A percentile compares a stretch with the other conserved stretches of the same genome.
phyloP scores from a whole-genome alignment of 352 stramenopile genomes.

The Phytopythium vexans region DNA sequence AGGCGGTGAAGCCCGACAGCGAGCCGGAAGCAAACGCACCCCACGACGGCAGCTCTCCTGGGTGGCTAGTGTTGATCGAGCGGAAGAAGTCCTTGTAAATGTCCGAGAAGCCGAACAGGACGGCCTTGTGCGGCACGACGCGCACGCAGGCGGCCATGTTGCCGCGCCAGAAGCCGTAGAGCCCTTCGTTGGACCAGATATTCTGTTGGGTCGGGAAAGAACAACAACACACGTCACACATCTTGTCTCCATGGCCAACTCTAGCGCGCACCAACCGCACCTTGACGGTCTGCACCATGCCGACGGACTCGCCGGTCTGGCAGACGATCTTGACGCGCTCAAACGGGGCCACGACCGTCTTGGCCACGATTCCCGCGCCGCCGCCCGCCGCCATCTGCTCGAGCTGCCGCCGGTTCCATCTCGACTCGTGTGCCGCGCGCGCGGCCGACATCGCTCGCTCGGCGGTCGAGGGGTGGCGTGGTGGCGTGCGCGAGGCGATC shows the following conservation, averaged over 20 bases:
- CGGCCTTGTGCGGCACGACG: constrained; percentile 75
- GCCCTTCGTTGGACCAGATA: constrained; percentile 55
- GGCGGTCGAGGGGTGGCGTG: too few species aligned
- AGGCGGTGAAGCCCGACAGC: constrained; percentile 79
- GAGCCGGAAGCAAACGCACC: constrained; percentile 69
- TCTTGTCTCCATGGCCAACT: too few species aligned
- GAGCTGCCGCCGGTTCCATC: constrained; percentile 55
- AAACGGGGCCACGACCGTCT: constrained; percentile 79
- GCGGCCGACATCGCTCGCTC: background rate
- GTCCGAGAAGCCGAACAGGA: constrained; percentile 85
- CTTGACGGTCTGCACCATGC: constrained; percentile 69
- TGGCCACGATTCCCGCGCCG: constrained; percentile 70
- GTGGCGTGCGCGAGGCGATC: too few species aligned
- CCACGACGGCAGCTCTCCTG: constrained; percentile 36
- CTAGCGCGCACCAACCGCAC: too few species aligned
- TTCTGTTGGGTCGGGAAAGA: too few species aligned
- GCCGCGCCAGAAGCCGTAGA: constrained; percentile 71
- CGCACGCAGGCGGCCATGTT: constrained; percentile 74
- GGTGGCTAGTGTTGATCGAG: constrained; percentile 15
- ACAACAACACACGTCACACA: too few species aligned
- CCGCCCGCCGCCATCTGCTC: constrained; percentile 68
- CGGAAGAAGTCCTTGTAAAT: constrained; percentile 83
- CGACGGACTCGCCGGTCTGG: constrained; percentile 67
- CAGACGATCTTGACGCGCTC: constrained; percentile 87
- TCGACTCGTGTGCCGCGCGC: background rate